Evolutionary conservation across 2,329 filamentous ascomycete genomes (phyloP), one percentile per base, ranked within the genome.

Genomic region (Furcasterigmium sp.): DNA sequence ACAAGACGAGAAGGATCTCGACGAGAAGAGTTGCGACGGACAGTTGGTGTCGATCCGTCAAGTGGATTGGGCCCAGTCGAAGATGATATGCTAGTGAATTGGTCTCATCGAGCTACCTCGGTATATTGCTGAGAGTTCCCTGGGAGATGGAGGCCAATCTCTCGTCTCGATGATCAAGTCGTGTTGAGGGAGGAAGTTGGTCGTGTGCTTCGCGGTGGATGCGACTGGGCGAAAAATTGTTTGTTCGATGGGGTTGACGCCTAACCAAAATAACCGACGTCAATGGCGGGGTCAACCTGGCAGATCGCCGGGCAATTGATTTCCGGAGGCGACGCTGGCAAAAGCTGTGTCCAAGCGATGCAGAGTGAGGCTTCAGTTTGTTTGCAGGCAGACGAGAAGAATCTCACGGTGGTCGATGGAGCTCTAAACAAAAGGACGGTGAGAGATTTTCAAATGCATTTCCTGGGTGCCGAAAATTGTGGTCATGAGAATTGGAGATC

Each of bases 1-100:
- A 87, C 80, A 41, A 34, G 41, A 46, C 32, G 32, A 35, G 32
- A 17, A 15, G 32, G 17, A 5, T 35, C 32, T 35, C 32, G 32
- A 17, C 32, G 32, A 17, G 32, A 26, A 11, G 23, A 7, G 23
- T 7, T 26, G 23, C 23, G 23, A 26, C 23, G 23, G 23, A 26
- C 11, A 26, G 23, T 7, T 26, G 23, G 23, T 26, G 23, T 26
- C 23, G 23, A 26, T 26, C 23, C 23, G 23, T 26, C 23, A 26
- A 26, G 23, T 26, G 11, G 7, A 11, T 26, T 26, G 7, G 7
- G 23, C 7, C 23, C 23, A 26, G 23, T 7, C 11, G 11, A 7
- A 7, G 23, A 11, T 26, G 23, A 7, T 26, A 26, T 26, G 11
- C 23, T 26, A 26, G 23, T 7, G 7, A 26, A 7, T 7, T 26